Evolutionary conservation across 2,329 filamentous ascomycete genomes (phyloP).

Genomic region (Cordyceps pruinosa): DNA sequence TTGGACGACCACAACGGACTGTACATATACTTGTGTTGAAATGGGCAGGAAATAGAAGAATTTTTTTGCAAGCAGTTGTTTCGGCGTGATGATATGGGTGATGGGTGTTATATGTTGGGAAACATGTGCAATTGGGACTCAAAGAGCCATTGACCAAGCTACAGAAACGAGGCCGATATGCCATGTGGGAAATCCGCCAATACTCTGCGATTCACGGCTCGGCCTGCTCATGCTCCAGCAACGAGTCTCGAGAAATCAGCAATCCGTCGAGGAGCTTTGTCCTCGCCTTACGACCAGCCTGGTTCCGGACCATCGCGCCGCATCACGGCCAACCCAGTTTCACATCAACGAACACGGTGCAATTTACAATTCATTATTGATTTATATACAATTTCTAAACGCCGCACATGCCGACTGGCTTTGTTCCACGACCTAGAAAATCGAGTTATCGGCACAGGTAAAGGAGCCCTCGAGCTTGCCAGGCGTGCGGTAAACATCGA

Average conservation of each 20-base stretch:
- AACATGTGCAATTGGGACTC: not conserved
- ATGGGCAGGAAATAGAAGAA: constrained; percentile 13
- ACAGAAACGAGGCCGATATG: not conserved
- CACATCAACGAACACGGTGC: not conserved
- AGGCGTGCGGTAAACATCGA: constrained; percentile 23
- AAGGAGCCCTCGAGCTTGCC: constrained; percentile 26
- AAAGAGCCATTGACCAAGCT: not conserved
- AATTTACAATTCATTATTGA: constrained; percentile 2
- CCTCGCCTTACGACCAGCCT: too few species aligned
- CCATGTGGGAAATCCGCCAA: not conserved
- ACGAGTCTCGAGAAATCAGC: not conserved
- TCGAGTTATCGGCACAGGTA: constrained; percentile 28
- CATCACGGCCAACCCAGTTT: not conserved
- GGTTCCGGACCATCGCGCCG: too few species aligned
- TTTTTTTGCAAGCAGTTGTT: not conserved
- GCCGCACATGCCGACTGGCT: not conserved
- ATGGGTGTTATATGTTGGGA: constrained; percentile 6
- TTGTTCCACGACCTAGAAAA: constrained; percentile 19
- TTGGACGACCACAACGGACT: constrained; percentile 16
- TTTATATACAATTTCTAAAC: not conserved
- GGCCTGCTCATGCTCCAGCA: not conserved
- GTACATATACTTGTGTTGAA: constrained; percentile 27
- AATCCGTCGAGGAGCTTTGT: not conserved
- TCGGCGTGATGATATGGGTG: not conserved
- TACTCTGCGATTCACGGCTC: too few species aligned